Percentiles rank a stretch among this genome's conserved stretches.
Evolutionary conservation across 352 stramenopile genomes (phyloP).

Genomic region (Phytophthora pseudosyringae): DNA sequence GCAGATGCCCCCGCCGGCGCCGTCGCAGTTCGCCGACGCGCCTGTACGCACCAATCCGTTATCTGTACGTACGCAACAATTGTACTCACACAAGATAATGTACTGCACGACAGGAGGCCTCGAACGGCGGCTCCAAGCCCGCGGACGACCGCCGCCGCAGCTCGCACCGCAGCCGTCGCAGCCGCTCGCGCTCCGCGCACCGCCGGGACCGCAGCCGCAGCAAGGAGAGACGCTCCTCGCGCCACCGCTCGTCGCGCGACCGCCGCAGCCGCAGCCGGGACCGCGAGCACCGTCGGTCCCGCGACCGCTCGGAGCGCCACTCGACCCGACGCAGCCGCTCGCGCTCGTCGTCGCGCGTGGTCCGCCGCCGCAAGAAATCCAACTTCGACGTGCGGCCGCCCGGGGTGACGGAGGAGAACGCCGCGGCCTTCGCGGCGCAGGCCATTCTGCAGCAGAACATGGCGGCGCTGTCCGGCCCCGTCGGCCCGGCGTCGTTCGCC

Average conservation of each 20-base stretch:
- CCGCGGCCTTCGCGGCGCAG: conserved; percentile 82
- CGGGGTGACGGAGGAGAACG: conserved; percentile 84
- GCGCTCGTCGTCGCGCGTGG: conserved; percentile 50
- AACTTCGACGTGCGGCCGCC: conserved; percentile 87
- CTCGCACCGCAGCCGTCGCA: conserved; percentile 50
- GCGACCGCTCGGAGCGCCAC: conserved; percentile 48
- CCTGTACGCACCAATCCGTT: conserved; percentile 38
- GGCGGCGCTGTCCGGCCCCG: conserved; percentile 63
- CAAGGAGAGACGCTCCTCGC: conserved; percentile 46
- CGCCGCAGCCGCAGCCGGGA: conserved; percentile 52
- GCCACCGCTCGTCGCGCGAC: conserved; percentile 48
- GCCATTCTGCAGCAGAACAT: conserved; percentile 88
- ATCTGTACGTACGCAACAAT: not conserved
- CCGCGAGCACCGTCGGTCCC: conserved; percentile 38
- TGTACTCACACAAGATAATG: conserved; percentile 4
- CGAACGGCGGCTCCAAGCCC: conserved; percentile 23
- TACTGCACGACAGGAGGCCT: conserved; percentile 29
- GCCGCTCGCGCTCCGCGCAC: conserved; percentile 50
- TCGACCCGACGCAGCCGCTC: conserved; percentile 50
- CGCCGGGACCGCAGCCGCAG: conserved; percentile 44
- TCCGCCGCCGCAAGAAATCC: conserved; percentile 72
- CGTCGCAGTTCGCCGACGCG: conserved; percentile 71
- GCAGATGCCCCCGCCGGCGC: conserved; percentile 30
- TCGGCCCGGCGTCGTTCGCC: conserved; percentile 72
- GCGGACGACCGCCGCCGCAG: conserved; percentile 30